phyloP scores from a whole-genome alignment of 2,329 filamentous ascomycete species.

The Escovopsis weberi region DNA sequence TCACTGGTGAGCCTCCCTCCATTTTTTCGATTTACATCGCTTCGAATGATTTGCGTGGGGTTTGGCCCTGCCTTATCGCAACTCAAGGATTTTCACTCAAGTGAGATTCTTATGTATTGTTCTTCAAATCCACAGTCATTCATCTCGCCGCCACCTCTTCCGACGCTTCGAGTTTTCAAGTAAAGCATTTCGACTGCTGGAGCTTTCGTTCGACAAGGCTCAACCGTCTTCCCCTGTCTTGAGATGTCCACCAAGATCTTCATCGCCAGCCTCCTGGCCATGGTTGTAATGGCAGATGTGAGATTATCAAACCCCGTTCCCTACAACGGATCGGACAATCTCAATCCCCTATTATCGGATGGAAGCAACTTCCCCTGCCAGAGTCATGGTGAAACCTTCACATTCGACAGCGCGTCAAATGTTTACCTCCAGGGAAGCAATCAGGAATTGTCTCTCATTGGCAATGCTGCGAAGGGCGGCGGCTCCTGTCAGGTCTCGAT shows the following conservation, averaged over 20 bases:
- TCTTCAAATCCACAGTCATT: neutral
- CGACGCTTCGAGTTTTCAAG: neutral
- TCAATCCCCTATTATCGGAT: conserved; percentile 44
- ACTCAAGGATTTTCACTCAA: neutral
- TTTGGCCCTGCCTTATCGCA: too few relatives aligned
- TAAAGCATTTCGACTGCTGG: conserved; percentile 1
- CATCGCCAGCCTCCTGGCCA: too few relatives aligned
- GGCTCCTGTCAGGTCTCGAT: conserved; percentile 85
- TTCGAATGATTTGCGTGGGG: too few relatives aligned
- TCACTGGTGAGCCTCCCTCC: conserved; percentile 5
- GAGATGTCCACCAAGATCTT: too few relatives aligned
- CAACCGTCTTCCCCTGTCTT: conserved; percentile 3
- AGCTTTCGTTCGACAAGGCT: conserved; percentile 18
- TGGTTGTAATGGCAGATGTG: too few relatives aligned
- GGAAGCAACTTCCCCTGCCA: conserved; percentile 80
- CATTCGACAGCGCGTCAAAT: conserved; percentile 36
- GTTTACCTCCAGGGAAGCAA: conserved; percentile 34
- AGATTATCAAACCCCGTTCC: conserved; percentile 32
- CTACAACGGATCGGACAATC: conserved; percentile 33
- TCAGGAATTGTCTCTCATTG: conserved; percentile 46
- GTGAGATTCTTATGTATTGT: neutral
- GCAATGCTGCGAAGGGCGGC: conserved; percentile 70
- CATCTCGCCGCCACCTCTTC: conserved; percentile 1
- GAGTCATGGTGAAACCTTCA: conserved; percentile 30
- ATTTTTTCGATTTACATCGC: too few relatives aligned